Conservation (phyloP, 768 basidiomycete genomes). For the Lanmaoa pseudosensibilis region DNA sequence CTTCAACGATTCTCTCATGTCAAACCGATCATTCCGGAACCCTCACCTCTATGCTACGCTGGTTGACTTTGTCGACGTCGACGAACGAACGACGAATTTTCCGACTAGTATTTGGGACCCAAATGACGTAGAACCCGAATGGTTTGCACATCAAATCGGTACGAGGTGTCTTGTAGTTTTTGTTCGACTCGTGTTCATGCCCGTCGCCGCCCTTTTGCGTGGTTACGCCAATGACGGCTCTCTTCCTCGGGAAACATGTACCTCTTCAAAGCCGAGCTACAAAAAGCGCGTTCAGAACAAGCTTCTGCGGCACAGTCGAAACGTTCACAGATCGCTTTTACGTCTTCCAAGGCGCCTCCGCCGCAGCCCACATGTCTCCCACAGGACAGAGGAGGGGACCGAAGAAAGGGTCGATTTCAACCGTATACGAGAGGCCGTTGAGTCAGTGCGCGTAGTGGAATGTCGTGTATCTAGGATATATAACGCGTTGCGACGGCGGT, state of each 20-base stretch:
- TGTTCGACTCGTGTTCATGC: constrained; percentile 29
- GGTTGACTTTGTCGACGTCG: constrained; percentile 90
- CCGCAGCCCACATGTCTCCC: constrained; percentile 8
- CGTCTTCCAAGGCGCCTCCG: constrained; percentile 30
- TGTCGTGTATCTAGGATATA: constrained; percentile 17
- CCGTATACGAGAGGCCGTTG: constrained; percentile 30
- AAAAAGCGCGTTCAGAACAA: constrained; percentile 65
- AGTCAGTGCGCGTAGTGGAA: neutral
- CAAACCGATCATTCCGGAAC: constrained; percentile 90
- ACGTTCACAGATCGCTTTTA: constrained; percentile 64
- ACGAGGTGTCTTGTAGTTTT: constrained; percentile 31
- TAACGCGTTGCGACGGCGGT: too few relatives aligned
- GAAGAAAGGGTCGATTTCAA: constrained; percentile 28
- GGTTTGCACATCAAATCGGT: constrained; percentile 82
- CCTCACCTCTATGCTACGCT: constrained; percentile 95
- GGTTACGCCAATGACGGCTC: constrained; percentile 1
- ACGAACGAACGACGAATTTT: constrained; percentile 86
- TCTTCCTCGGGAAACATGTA: constrained; percentile 4
- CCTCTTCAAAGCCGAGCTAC: constrained; percentile 52
- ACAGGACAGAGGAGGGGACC: constrained; percentile 20
- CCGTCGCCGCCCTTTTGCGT: constrained; percentile 12
- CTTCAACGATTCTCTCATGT: constrained; percentile 95
- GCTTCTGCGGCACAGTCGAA: constrained; percentile 53
- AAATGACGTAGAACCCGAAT: constrained; percentile 57
- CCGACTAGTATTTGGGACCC: constrained; percentile 75